phyloP scores from a whole-genome alignment of 331 rosid species.

The Quercus tomentella region DNA sequence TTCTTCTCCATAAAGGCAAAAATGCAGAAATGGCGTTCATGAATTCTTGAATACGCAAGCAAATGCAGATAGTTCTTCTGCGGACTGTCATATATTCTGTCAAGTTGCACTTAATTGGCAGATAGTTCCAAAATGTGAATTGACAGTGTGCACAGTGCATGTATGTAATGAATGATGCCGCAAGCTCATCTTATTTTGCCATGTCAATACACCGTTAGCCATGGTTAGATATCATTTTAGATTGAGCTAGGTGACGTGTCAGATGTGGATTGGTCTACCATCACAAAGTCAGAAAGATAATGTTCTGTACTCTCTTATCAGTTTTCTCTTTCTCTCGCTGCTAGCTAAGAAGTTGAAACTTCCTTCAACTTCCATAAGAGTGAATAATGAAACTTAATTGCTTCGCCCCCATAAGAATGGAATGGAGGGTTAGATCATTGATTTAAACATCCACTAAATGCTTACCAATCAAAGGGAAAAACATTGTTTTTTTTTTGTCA shows the following conservation, averaged over 20 bases:
- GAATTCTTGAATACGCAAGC: not conserved
- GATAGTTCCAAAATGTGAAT: not conserved
- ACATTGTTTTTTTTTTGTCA: too few species aligned
- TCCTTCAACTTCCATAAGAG: too few species aligned
- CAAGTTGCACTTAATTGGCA: not conserved
- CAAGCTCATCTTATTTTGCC: conserved; percentile 6
- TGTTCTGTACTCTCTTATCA: not conserved
- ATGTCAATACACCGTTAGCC: not conserved
- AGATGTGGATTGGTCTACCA: conserved; percentile 4
- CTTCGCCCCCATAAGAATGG: too few species aligned
- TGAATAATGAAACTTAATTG: too few species aligned
- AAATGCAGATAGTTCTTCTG: conserved; percentile 10
- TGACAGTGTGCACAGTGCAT: not conserved
- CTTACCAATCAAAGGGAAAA: too few species aligned
- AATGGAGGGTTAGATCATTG: too few species aligned
- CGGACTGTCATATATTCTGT: not conserved
- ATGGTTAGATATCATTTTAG: conserved; percentile 18
- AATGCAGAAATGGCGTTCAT: too few species aligned
- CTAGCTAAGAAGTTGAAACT: too few species aligned
- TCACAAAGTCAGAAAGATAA: not conserved
- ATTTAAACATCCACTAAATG: too few species aligned
- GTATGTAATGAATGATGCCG: not conserved
- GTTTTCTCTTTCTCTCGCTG: not conserved
- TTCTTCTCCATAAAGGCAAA: too few species aligned
- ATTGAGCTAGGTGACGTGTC: conserved; percentile 21